These are phyloP conservation scores for Plasmodiophora brassicae DNA, from an alignment of 208 protist genomes.

Conservation along the genomic window DNA sequence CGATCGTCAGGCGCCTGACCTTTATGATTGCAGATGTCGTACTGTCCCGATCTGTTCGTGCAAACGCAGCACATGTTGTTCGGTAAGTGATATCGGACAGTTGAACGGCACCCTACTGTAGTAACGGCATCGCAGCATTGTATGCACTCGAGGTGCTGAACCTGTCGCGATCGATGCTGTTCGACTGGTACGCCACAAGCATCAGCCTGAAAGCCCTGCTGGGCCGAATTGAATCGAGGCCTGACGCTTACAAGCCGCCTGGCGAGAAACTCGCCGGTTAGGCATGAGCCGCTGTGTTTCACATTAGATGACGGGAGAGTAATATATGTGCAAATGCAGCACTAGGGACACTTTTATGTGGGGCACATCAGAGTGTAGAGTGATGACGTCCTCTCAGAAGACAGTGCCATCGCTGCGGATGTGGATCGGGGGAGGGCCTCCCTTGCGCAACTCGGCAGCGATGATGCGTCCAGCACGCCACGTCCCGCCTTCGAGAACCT, in stretches of 20 bases:
- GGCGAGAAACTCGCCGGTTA: too few relatives aligned
- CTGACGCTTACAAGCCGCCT: too few relatives aligned
- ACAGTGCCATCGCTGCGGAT: constrained; percentile 39
- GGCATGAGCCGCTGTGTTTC: too few relatives aligned
- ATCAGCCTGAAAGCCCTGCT: neutral
- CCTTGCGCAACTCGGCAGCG: neutral
- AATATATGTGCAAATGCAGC: too few relatives aligned
- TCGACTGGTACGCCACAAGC: neutral
- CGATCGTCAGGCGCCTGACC: neutral
- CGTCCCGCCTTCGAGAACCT: constrained; percentile 34
- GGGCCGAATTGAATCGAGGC: neutral
- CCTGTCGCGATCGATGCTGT: neutral
- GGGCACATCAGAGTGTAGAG: too few relatives aligned
- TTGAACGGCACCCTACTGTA: neutral
- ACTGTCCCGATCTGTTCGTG: neutral
- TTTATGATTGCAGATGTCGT: constrained; percentile 1
- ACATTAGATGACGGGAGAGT: too few relatives aligned
- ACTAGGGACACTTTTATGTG: too few relatives aligned
- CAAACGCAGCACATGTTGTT: constrained; percentile 16
- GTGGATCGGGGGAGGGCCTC: neutral
- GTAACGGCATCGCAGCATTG: neutral
- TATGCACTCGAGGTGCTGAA: neutral
- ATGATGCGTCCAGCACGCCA: constrained; percentile 32
- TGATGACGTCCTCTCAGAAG: neutral
- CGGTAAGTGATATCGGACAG: neutral